These are phyloP conservation scores for Calonectria naviculata DNA, from an alignment of 2,329 filamentous ascomycete species.

Conservation along the genomic window DNA sequence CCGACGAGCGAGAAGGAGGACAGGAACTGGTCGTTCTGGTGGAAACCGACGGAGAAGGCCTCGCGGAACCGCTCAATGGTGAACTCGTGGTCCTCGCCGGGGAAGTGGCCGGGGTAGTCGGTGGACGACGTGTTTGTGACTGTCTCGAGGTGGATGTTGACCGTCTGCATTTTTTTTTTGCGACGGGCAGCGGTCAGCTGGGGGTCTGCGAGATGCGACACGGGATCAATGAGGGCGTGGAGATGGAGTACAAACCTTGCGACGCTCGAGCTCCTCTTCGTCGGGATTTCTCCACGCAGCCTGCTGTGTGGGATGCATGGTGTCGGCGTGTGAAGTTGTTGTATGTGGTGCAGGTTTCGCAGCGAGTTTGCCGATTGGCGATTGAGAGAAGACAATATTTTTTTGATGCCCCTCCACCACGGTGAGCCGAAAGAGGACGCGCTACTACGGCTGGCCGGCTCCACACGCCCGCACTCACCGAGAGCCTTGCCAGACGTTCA, in stretches of 20 bases:
- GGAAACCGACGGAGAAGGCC: conserved; percentile 81
- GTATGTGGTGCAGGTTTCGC: not conserved
- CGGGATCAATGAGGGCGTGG: not conserved
- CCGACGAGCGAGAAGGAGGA: conserved; percentile 92
- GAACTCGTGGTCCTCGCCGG: conserved; percentile 88
- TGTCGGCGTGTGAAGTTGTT: not conserved
- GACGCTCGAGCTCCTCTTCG: conserved; percentile 68
- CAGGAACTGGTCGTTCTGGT: conserved; percentile 82
- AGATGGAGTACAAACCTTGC: conserved; percentile 64
- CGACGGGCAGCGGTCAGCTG: not conserved
- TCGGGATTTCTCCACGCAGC: conserved; percentile 54
- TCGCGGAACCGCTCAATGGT: conserved; percentile 77
- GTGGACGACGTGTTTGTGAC: conserved; percentile 89
- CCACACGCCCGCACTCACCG: not conserved
- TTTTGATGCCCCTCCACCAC: conserved; percentile 25
- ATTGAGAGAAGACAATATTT: conserved; percentile 23
- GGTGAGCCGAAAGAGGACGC: conserved; percentile 30
- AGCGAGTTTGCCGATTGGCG: conserved; percentile 17
- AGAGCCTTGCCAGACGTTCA: not conserved
- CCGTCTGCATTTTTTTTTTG: conserved; percentile 65
- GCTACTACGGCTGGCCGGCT: not conserved
- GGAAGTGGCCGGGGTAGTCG: conserved; percentile 92
- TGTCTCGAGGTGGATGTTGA: conserved; percentile 90
- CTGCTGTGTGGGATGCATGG: conserved; percentile 48
- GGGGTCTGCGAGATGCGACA: conserved; percentile 2